Evolutionary conservation across 2,329 filamentous ascomycete species (phyloP).

Genomic region (Colletotrichum truncatum): DNA sequence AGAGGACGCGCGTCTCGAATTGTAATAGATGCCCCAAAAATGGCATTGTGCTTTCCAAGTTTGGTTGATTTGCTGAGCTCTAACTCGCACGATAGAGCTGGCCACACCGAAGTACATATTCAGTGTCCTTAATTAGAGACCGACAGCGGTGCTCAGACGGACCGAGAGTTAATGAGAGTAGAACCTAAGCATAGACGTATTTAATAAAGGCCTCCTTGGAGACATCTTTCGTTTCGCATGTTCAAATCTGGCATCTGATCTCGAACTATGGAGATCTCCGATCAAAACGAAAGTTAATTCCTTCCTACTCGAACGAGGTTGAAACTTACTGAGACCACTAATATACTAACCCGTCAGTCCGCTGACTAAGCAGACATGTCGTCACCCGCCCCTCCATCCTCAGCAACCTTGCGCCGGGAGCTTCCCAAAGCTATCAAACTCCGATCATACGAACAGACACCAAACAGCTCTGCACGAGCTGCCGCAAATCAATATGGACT

Average conservation of each 20-base stretch:
- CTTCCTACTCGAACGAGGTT: no score
- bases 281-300: neutral
- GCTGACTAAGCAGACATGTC: neutral
- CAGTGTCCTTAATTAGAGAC: neutral
- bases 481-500: neutral
- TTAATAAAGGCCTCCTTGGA: neutral
- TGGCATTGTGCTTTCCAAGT: neutral
- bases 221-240: neutral
- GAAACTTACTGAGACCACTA: no score
- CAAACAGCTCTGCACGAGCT: neutral
- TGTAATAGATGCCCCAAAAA: slow-evolving; percentile 1
- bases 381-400: neutral
- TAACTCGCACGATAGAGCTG: neutral
- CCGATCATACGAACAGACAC: neutral
- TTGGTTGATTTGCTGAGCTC: neutral
- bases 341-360: neutral
- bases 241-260: neutral
- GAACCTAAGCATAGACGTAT: slow-evolving; percentile 2
- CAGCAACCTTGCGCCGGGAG: neutral
- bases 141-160: slow-evolving; percentile 1
- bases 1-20: neutral
- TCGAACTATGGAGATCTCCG: neutral
- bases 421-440: neutral
- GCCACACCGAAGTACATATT: neutral
- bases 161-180: neutral